phyloP scores from a whole-genome alignment of 2,329 filamentous ascomycete genomes.

The Fusarium humuli region DNA sequence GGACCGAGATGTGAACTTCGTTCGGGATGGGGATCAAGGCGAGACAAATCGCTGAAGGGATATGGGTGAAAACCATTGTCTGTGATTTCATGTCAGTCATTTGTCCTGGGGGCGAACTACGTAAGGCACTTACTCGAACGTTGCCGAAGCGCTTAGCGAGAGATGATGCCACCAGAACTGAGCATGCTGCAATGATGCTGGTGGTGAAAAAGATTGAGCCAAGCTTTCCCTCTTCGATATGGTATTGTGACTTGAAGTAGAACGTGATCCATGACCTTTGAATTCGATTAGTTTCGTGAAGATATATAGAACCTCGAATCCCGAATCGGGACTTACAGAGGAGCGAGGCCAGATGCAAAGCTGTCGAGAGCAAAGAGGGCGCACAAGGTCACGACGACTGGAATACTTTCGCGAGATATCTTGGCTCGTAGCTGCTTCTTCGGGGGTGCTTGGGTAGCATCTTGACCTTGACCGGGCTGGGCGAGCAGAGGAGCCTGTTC shows the following conservation, averaged over 20 bases:
- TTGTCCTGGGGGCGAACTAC: background rate
- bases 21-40: slow-evolving; percentile 70
- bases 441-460: background rate
- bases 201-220: slow-evolving; percentile 68
- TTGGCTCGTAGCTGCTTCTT: slow-evolving; percentile 60
- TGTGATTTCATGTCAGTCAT: slow-evolving; percentile 41
- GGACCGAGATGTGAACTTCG: slow-evolving; percentile 64
- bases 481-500: slow-evolving; percentile 48
- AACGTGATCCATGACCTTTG: slow-evolving; percentile 69
- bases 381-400: slow-evolving; percentile 70
- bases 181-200: slow-evolving; percentile 62
- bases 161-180: slow-evolving; percentile 65
- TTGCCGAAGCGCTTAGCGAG: slow-evolving; percentile 69
- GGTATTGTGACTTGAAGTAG: slow-evolving; percentile 64
- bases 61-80: slow-evolving; percentile 81
- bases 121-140: slow-evolving; percentile 64
- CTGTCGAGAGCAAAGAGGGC: slow-evolving; percentile 76
- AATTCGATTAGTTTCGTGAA: slow-evolving; percentile 38
- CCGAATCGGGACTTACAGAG: slow-evolving; percentile 55
- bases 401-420: slow-evolving; percentile 67
- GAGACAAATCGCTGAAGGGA: slow-evolving; percentile 75
- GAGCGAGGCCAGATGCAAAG: slow-evolving; percentile 76
- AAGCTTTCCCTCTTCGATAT: slow-evolving; percentile 61
- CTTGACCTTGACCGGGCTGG: background rate
- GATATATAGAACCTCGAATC: too few relatives aligned